phyloP scores from a whole-genome alignment of 345 rosid genomes.

The Dimocarpus longan region DNA sequence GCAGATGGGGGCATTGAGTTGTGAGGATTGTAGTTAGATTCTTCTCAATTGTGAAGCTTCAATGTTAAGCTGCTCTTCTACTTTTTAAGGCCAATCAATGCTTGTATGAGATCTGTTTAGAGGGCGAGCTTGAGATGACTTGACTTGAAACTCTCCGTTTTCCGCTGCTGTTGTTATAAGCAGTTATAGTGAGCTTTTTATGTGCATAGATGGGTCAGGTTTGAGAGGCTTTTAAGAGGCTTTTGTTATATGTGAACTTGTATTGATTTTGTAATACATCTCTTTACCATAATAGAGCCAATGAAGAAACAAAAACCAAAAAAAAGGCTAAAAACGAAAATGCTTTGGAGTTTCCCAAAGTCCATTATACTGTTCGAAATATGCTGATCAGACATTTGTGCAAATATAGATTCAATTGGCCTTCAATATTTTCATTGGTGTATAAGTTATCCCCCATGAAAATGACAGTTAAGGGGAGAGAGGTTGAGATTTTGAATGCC shows the following conservation, averaged over 20 bases:
- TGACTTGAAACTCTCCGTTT: conserved; percentile 11
- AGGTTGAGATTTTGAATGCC: neutral
- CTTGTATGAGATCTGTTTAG: conserved; percentile 8
- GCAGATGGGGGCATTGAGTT: neutral
- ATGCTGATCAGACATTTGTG: neutral
- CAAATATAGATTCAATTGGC: neutral
- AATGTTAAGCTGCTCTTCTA: neutral
- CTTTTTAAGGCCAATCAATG: conserved; percentile 6
- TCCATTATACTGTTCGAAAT: neutral
- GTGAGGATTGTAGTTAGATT: conserved; percentile 22
- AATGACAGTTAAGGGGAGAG: neutral
- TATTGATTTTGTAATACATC: conserved; percentile 18
- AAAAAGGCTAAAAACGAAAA: neutral
- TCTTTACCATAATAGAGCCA: conserved; percentile 14
- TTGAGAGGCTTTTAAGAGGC: conserved; percentile 11
- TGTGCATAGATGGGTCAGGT: conserved; percentile 23
- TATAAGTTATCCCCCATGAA: neutral
- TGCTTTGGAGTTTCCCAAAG: neutral
- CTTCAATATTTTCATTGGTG: neutral
- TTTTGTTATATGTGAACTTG: conserved; percentile 6
- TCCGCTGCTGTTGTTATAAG: conserved; percentile 15
- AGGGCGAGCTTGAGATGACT: conserved; percentile 19
- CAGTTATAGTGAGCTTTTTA: conserved; percentile 6
- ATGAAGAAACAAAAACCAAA: neutral
- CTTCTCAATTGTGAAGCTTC: conserved; percentile 15